Base-by-base conservation (phyloP, 2,329 filamentous ascomycete species). In the Thielaviopsis euricoi region DNA sequence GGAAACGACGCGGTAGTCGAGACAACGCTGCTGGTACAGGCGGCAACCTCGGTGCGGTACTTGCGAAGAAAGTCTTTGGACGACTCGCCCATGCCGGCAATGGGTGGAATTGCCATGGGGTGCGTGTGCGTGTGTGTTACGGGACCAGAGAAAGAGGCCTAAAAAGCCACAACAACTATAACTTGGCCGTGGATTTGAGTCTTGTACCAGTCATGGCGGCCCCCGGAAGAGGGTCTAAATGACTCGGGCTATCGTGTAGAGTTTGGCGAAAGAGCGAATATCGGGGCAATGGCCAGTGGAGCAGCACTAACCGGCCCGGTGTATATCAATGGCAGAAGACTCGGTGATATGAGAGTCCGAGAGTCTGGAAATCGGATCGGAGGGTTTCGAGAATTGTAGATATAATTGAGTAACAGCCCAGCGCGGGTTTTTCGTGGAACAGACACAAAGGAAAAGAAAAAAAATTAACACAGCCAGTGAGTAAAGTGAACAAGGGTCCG, bases 1-100 rank as follows among this genome's bases (percentile, higher is more conserved):
- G 88, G 88, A 67, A 91, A 94, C n/a, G 87, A 85, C 63, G 79
- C 76, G 66, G 89, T 78, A 49, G 87, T 93, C 43, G 86, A 89
- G 58, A 91, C 76, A 63, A 90, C 76, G 69, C 85, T 90, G 67
- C 85, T 86, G 46, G 82, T 76, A 70, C 83, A 86, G 51, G 88
- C 87, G 61, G 87, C 82, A 63, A 93, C 82, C 71, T 91, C 86
- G 53, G 85, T 90, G 63, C 86, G 80, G 70, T 93, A 91, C 64
- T 60, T 60, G 33, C 52, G 46, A 21, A 60, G 19, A 51, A 60
- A 60, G 33, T 58, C 58, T 15, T 57, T 53, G 25, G 58, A 55
- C 22, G 49, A 53, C 43, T 60, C 58, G 58, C 58, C 58, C 58
- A 60, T 25, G 26, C 33, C 29, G 40, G 52, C 49, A 51, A 60